Evolutionary conservation across 345 rosid genomes (phyloP).

Genomic region (Carallia brachiata): DNA sequence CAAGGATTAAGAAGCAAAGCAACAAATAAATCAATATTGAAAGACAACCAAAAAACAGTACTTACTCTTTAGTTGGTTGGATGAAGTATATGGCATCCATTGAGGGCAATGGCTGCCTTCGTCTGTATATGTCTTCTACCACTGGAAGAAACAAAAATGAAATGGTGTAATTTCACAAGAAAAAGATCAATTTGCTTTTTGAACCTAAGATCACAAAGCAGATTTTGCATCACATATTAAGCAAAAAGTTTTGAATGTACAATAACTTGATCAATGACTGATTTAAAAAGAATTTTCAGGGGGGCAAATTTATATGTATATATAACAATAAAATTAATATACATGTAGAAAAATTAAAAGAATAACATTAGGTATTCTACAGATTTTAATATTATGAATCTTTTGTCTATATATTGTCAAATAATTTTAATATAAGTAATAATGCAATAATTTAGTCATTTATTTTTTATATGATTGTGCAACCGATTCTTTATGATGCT

Average conservation of each 20-base stretch:
- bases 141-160: conserved; percentile 45
- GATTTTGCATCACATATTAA: conserved; percentile 1
- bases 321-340: too few species aligned
- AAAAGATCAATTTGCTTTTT: neutral
- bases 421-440: too few species aligned
- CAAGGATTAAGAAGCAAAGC: neutral
- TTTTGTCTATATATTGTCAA: too few species aligned
- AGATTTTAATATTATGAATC: too few species aligned
- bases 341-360: too few species aligned
- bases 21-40: neutral
- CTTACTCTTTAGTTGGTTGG: conserved; percentile 94
- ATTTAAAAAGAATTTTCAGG: too few species aligned
- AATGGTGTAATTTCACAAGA: conserved; percentile 3
- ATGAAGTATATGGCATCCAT: conserved; percentile 98
- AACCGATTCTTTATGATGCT: too few species aligned
- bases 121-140: conserved; percentile 90
- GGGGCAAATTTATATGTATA: too few species aligned
- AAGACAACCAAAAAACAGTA: conserved; percentile 18
- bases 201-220: neutral
- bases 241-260: neutral
- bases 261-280: too few species aligned
- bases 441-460: too few species aligned
- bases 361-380: too few species aligned
- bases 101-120: conserved; percentile 94
- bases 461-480: too few species aligned